These are phyloP conservation scores for Halophytophthora polymorphica DNA, from an alignment of 352 stramenopile genomes.

Conservation along the genomic window DNA sequence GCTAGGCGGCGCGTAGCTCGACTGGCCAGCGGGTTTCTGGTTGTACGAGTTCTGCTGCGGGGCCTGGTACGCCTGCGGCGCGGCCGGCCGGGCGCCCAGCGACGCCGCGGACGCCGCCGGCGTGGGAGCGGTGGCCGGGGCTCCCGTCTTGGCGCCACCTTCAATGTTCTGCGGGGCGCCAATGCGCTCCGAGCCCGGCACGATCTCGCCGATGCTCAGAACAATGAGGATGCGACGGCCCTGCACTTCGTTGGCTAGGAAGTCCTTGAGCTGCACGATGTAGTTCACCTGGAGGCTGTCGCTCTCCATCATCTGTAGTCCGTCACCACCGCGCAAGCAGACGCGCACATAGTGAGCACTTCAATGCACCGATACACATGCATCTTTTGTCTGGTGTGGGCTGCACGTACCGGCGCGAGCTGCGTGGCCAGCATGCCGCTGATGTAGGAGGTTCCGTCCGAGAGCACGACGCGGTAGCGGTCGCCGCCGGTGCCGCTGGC, in stretches of 20 bases:
- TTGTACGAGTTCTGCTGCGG: constrained; percentile 37
- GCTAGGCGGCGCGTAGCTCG: constrained; percentile 22
- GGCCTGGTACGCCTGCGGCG: constrained; percentile 33
- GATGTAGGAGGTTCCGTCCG: constrained; percentile 76
- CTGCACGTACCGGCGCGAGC: constrained; percentile 53
- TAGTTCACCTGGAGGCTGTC: constrained; percentile 82
- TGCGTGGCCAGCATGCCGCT: constrained; percentile 87
- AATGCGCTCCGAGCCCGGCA: constrained; percentile 72
- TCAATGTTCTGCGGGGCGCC: constrained; percentile 76
- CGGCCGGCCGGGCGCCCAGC: constrained; percentile 29
- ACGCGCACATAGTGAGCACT: not conserved
- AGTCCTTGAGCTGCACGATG: constrained; percentile 85
- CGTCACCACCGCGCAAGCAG: no score
- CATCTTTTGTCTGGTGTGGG: no score
- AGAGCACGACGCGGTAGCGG: constrained; percentile 81
- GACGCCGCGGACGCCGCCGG: constrained; percentile 20
- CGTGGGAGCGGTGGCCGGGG: constrained; percentile 20
- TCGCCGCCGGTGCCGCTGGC: constrained; percentile 67
- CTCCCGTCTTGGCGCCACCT: constrained; percentile 38
- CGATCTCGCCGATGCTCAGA: constrained; percentile 74
- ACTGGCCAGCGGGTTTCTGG: constrained; percentile 16
- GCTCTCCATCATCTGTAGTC: constrained; percentile 69
- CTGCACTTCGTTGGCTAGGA: constrained; percentile 80
- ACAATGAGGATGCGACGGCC: constrained; percentile 84
- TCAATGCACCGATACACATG: not conserved